These are phyloP conservation scores for Orbilia ellipsospora DNA, from an alignment of 2,329 filamentous ascomycete species.

Conservation along the genomic window DNA sequence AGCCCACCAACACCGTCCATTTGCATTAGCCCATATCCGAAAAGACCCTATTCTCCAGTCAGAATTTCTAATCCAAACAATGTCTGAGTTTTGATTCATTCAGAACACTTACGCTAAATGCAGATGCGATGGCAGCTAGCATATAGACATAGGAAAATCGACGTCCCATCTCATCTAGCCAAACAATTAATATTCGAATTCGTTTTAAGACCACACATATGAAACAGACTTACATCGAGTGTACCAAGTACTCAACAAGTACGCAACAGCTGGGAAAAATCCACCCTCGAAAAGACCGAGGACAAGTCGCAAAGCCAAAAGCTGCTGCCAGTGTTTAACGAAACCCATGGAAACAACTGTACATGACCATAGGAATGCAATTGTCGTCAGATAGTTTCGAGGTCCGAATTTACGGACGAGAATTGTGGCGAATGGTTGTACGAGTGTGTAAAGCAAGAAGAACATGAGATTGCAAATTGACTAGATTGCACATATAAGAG, in stretches of 20 bases:
- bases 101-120: conserved; percentile 64
- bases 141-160: conserved; percentile 65
- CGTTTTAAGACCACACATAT: background rate
- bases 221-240: conserved; percentile 68
- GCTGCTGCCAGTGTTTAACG: conserved; percentile 66
- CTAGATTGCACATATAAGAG: background rate
- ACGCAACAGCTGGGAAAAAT: conserved; percentile 77
- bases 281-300: conserved; percentile 73
- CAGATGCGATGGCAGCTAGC: conserved; percentile 66
- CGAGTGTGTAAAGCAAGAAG: conserved; percentile 69
- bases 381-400: conserved; percentile 68
- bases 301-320: conserved; percentile 70
- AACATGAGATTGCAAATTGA: conserved; percentile 42
- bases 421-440: conserved; percentile 77
- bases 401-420: conserved; percentile 75
- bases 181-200: background rate
- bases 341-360: conserved; percentile 75
- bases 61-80: too few relatives aligned
- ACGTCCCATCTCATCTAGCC: conserved; percentile 55
- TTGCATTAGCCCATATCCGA: conserved; percentile 73
- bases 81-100: too few relatives aligned
- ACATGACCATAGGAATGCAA: conserved; percentile 70
- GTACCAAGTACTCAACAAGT: conserved; percentile 78
- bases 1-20: conserved; percentile 64
- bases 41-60: conserved; percentile 67